Evolutionary conservation across 202 grass and related monocot species (phyloP), one percentile per base, ranked within the genome.

Genomic region (Saccharum hybrid): DNA sequence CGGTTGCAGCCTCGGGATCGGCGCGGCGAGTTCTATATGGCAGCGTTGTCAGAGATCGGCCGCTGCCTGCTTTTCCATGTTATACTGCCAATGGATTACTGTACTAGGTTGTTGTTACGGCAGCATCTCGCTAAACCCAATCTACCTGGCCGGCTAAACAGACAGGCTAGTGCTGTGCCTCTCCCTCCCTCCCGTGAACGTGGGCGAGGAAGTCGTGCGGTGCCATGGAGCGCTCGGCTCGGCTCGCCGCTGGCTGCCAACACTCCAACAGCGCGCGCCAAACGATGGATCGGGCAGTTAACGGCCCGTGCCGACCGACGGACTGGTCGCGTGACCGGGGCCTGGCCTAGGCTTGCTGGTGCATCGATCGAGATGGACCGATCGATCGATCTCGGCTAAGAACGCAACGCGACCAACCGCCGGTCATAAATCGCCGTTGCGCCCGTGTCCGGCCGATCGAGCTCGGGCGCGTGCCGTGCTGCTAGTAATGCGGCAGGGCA

Each of bases 1-100:
- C 34, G 31, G 3, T 19, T 6, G 14, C 36, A 2, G 5, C 83
- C 79, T 86, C 14, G 79, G 79, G 88, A 90, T 86, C 74, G 78
- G 59, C 36, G 83, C 83, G 42, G 59, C 12, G 41, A 60, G 64
- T 81, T 84, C 52, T 75, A 80, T 84, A 84, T 75, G 41, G 33
- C 77, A 69, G 82, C 6, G 5, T 6, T 77, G 82, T 85, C 87
- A 89, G 87, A 89, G 72, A 82, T 89, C 79, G 66, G 33, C 56
- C 23, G 30, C 2, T 83, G 14, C 66, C 66, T 72, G 18, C 68
- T 10, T 83, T 61, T 83, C 36, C 46, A 3, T 48, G 9, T 10
- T 46, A 15, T 18, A 18, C 49, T 1, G 5, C 36, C 8, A 23
- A 36, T 38, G 16, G 16, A 59, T n/a, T 19, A 18, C 57, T 3